A percentile compares a stretch with the other conserved stretches of the same genome.
phyloP scores from a whole-genome alignment of 257 asterid species.

The Capsicum baccatum region DNA sequence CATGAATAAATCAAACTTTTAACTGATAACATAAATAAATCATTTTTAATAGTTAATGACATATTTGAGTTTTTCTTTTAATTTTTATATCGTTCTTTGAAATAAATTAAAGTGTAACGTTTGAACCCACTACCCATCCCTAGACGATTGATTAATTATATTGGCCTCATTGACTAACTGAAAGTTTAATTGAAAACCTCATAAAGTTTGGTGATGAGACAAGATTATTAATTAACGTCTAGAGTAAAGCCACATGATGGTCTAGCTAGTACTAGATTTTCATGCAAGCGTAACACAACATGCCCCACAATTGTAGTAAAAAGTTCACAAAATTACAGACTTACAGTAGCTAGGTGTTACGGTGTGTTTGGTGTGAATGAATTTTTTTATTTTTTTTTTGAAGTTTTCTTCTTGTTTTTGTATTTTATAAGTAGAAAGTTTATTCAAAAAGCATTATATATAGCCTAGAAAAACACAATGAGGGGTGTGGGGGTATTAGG shows the following conservation, averaged over 20 bases:
- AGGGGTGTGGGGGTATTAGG: too few relatives aligned
- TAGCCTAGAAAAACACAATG: background rate
- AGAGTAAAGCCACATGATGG: background rate
- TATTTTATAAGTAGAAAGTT: too few relatives aligned
- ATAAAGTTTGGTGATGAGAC: background rate
- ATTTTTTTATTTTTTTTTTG: too few relatives aligned
- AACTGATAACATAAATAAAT: too few relatives aligned
- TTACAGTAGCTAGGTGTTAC: background rate
- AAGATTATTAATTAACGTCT: background rate
- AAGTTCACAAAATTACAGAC: background rate
- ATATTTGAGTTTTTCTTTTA: too few relatives aligned
- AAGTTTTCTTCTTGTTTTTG: too few relatives aligned
- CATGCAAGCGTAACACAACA: slow-evolving; percentile 20
- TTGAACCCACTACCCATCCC: background rate
- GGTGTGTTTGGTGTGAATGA: background rate
- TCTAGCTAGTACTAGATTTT: background rate
- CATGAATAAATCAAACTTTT: too few relatives aligned
- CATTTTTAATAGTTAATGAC: too few relatives aligned
- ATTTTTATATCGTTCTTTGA: too few relatives aligned
- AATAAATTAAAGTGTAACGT: background rate
- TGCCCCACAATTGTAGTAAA: background rate
- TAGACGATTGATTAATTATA: background rate
- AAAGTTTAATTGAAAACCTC: background rate
- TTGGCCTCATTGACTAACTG: background rate
- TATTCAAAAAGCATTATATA: background rate